Base-by-base conservation (phyloP, 148 eudicot genomes). In the Spergularia marina region DNA sequence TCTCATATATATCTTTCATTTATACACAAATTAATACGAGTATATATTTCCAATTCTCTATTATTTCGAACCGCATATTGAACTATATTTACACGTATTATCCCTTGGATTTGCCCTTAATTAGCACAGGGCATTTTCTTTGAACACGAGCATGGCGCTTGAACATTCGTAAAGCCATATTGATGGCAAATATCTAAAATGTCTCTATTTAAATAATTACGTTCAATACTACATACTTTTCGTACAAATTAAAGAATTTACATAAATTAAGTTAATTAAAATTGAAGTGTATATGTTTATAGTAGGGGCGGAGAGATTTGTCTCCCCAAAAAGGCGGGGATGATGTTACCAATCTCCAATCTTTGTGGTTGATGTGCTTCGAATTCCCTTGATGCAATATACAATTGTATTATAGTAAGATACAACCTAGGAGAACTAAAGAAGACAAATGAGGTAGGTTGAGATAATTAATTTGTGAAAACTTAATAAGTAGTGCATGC, bases 401-500 rank as follows among this genome's bases (percentile, higher is more conserved):
- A 55, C 59, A 67, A 36, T 66, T 5, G n/a, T 0, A 30, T 30
- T 3, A 30, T 30, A 30, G 36, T 30, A 18, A 21, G 55, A 20
- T 13, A n/a, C 63, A 76, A 44, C 73, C 67, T 76, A 76, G 65
- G 73, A 76, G 52, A 39, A 41, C 20, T 56, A 56, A 76, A 56
- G 47, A 4, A 47, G 18, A 49, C 65, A 76, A 76, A 47, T 30
- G 71, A 57, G 30, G 59, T 64, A 57, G 78, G 72, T 68, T 75
- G 40, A 39, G 12, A 11, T 44, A 44, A 41, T 41, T 41, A 7
- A 20, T 6, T 67, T 12, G 25, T 55, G 57, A 41, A 75, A 36
- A 75, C 64, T 66, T 75, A 53, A 3, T 20, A 53, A 25, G 21
- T 11, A 59, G 52, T 75, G 51, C 30, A 66, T 44, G 10, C 49